Conservation (phyloP, 306 rosid species). For the Hippophae rhamnoides region DNA sequence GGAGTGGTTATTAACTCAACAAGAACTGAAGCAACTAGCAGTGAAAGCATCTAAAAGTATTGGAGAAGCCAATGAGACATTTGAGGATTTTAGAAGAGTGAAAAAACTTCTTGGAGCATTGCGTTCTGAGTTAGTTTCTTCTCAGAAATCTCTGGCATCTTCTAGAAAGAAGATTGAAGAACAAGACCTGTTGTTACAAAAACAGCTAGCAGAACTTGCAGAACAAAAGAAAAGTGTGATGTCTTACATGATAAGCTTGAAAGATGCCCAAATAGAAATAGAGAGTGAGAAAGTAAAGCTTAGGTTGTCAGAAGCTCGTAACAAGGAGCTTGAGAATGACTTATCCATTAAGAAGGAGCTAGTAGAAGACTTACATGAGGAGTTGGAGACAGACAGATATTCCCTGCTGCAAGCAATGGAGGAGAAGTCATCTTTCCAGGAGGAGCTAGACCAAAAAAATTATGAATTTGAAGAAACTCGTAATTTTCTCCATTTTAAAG, state of each 20-base stretch:
- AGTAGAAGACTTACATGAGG: slow-evolving; percentile 45
- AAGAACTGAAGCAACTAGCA: slow-evolving; percentile 55
- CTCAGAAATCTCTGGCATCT: slow-evolving; percentile 66
- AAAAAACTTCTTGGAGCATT: slow-evolving; percentile 61
- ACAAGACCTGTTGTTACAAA: slow-evolving; percentile 55
- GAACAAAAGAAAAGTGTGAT: slow-evolving; percentile 53
- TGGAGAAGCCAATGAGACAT: slow-evolving; percentile 39
- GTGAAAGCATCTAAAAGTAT: slow-evolving; percentile 46
- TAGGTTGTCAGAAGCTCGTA: slow-evolving; percentile 46
- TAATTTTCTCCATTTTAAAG: slow-evolving; percentile 49
- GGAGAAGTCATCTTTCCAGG: slow-evolving; percentile 45
- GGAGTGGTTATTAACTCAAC: slow-evolving; percentile 72
- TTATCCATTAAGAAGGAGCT: slow-evolving; percentile 51
- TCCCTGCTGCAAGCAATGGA: slow-evolving; percentile 50
- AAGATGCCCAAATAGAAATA: slow-evolving; percentile 66
- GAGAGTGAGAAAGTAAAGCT: slow-evolving; percentile 63
- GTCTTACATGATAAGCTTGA: slow-evolving; percentile 51
- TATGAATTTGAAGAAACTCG: slow-evolving; percentile 34
- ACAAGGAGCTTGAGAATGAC: slow-evolving; percentile 54
- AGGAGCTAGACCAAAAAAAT: slow-evolving; percentile 42
- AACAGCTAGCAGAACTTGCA: slow-evolving; percentile 54
- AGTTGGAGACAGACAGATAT: slow-evolving; percentile 55
- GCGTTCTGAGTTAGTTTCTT: slow-evolving; percentile 72
- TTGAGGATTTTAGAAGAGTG: slow-evolving; percentile 56
- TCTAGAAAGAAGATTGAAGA: slow-evolving; percentile 63